Conservation (phyloP, 2,329 filamentous ascomycete species). For the Claviceps purpurea region DNA sequence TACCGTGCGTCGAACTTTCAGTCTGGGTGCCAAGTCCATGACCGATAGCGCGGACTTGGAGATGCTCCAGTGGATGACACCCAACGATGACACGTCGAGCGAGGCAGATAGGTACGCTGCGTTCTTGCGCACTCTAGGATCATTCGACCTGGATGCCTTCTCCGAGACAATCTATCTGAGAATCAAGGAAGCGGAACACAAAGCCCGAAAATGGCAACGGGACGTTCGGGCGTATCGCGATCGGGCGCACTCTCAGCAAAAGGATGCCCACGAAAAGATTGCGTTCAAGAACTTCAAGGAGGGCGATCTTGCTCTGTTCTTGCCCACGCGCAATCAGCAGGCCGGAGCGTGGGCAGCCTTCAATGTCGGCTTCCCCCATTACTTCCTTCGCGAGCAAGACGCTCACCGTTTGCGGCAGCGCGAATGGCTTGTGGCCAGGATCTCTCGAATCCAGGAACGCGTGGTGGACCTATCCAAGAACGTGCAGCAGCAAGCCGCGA, state of each 20-base stretch:
- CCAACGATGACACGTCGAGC: conserved; percentile 40
- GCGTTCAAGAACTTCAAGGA: conserved; percentile 94
- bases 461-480: conserved; percentile 85
- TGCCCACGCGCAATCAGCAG: conserved; percentile 87
- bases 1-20: conserved; percentile 36
- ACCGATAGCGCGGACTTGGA: conserved; percentile 54
- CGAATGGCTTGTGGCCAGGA: conserved; percentile 82
- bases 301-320: conserved; percentile 83
- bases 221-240: conserved; percentile 81
- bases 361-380: conserved; percentile 94
- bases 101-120: conserved; percentile 63
- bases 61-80: conserved; percentile 72
- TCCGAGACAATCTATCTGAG: conserved; percentile 77
- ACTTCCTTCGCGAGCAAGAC: conserved; percentile 90
- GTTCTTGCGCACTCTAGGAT: conserved; percentile 59
- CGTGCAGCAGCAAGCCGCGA: conserved; percentile 31
- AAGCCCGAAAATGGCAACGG: conserved; percentile 84
- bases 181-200: conserved; percentile 84
- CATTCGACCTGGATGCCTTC: conserved; percentile 75
- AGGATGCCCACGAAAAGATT: conserved; percentile 89
- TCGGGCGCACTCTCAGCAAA: conserved; percentile 65
- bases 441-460: conserved; percentile 79
- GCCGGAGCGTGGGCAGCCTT: conserved; percentile 96
- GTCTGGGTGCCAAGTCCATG: conserved; percentile 33
- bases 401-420: conserved; percentile 68